A percentile compares a stretch with the other conserved stretches of the same genome.
These are phyloP conservation scores for Thyridium curvatum DNA, from an alignment of 2,329 filamentous ascomycete species.

Conservation along the genomic window DNA sequence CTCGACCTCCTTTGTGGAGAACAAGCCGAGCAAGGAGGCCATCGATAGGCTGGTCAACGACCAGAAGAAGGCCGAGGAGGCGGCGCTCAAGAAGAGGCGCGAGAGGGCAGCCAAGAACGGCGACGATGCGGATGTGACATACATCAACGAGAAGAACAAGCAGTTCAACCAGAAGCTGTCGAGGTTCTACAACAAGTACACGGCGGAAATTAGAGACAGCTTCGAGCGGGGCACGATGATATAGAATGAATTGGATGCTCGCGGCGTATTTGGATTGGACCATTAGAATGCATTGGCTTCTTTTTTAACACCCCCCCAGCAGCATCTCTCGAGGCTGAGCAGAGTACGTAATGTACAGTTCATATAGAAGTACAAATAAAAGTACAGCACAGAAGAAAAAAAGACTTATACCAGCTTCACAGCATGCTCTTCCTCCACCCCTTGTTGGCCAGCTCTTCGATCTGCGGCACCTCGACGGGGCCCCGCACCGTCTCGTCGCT, in stretches of 20 bases:
- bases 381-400: neutral
- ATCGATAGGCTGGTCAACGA: conserved; percentile 85
- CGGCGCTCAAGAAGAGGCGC: conserved; percentile 76
- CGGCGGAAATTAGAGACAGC: conserved; percentile 90
- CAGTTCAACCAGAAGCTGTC: conserved; percentile 98
- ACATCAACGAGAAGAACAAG: conserved; percentile 99
- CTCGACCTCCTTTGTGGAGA: conserved; percentile 72
- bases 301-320: conserved; percentile 1
- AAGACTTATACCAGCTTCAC: conserved; percentile 39
- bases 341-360: conserved; percentile 9
- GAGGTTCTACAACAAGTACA: conserved; percentile 98
- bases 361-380: neutral
- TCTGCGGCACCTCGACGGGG: conserved; percentile 69
- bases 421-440: conserved; percentile 90
- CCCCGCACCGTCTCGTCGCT: conserved; percentile 67
- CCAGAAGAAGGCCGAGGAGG: conserved; percentile 81
- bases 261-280: neutral
- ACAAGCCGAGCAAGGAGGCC: conserved; percentile 79
- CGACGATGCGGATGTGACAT: conserved; percentile 88
- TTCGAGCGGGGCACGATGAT: conserved; percentile 98
- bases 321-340: conserved; percentile 6
- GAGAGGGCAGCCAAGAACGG: conserved; percentile 73
- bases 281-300: conserved; percentile 4
- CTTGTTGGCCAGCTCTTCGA: conserved; percentile 74
- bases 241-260: conserved; percentile 35